Evolutionary conservation across 2,329 filamentous ascomycete genomes (phyloP), one percentile per base, ranked within the genome.

Genomic region (Botrytis paeoniae): DNA sequence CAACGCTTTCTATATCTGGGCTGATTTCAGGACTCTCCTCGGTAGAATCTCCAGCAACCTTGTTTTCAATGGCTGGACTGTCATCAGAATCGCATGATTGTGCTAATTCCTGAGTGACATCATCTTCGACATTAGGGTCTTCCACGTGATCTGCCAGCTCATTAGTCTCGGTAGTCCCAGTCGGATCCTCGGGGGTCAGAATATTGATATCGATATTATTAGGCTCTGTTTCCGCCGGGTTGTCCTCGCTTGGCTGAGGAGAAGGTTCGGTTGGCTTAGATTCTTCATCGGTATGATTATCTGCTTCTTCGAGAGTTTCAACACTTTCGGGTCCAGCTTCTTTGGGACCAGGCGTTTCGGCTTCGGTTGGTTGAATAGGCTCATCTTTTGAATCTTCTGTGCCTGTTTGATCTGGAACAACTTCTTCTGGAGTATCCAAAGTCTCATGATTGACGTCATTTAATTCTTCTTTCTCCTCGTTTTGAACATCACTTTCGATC

Each of bases 281-380:
- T 29, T 48, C 68, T 29, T 70, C 39, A 3, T 25, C 39, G 20
- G 25, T 35, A n/a, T 43, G 29, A n/a, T 63, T 29, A n/a, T 35
- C 29, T 22, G 1, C 54, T 9, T 29, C 25, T 18, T 63, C 29
- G 1, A 6, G 39, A 14, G 14, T 63, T 16, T 48, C 68, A 70
- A 29, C 45, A 20, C n/a, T 48, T 29, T 63, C 22, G 22, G 22
- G 8, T 29, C 18, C 68, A 62, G 41, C 29, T 61, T 70, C 41
- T 70, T 70, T 54, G 22, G 29, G 48, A 9, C 65, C 10, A 57
- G n/a, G 48, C 14, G 9, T 29, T 32, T 69, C 51, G n/a, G 9
- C 35, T 41, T 70, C 71, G 32, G 8, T 39, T 12, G 48, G n/a
- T 71, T 51, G 32, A 64, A 60, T 32, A 59, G 72, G 45, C 18